Evolutionary conservation across 805 yeast species (phyloP).

Genomic region (Metschnikowia henanensis): DNA sequence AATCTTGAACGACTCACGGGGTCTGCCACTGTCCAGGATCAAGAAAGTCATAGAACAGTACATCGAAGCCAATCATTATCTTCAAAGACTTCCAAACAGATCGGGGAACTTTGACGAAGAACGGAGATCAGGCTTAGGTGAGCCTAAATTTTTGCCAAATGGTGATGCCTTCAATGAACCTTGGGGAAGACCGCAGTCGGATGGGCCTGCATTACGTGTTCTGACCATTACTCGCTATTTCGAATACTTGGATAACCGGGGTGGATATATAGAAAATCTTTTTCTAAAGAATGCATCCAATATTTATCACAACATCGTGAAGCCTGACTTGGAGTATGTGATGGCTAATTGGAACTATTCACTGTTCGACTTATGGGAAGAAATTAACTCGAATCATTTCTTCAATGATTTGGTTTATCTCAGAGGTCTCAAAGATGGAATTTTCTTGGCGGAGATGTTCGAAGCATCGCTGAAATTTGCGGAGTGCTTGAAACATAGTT

Average conservation of each 20-base stretch:
- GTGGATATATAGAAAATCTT: constrained; percentile 21
- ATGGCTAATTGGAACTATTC: constrained; percentile 56
- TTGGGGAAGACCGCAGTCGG: constrained; percentile 97
- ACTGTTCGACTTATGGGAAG: constrained; percentile 96
- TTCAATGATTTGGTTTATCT: constrained; percentile 78
- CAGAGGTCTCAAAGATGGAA: constrained; percentile 63
- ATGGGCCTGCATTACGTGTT: constrained; percentile 87
- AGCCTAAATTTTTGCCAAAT: constrained; percentile 80
- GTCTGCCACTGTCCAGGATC: constrained; percentile 6
- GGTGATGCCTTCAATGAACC: constrained; percentile 57
- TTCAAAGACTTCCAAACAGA: constrained; percentile 69
- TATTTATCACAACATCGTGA: constrained; percentile 53
- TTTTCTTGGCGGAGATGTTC: constrained; percentile 32
- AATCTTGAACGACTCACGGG: constrained; percentile 44
- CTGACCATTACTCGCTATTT: constrained; percentile 62
- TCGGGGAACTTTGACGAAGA: constrained; percentile 58
- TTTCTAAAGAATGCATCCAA: constrained; percentile 32
- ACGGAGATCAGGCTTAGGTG: constrained; percentile 66
- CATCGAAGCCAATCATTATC: constrained; percentile 51
- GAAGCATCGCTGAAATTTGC: constrained; percentile 29
- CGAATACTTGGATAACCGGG: constrained; percentile 34
- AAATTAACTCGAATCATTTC: constrained; percentile 69
- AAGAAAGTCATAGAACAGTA: constrained; percentile 52
- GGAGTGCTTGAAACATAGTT: constrained; percentile 24
- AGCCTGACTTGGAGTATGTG: constrained; percentile 70